Evolutionary conservation across 2,329 filamentous ascomycete species (phyloP).

Genomic region (Fonsecaea pugnacius): DNA sequence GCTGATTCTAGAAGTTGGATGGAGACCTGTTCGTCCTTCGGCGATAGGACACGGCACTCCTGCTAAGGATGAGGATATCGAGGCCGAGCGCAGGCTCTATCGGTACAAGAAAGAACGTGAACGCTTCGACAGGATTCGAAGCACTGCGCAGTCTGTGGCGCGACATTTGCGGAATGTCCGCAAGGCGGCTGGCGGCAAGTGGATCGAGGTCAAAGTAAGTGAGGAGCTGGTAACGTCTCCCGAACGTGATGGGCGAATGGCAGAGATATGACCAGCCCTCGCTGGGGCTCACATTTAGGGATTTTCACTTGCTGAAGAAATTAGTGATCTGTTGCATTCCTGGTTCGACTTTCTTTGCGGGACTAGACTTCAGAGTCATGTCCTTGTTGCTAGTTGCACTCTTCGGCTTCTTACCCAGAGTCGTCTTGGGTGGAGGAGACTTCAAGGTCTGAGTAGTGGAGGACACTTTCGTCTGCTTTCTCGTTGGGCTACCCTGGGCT

Average conservation of each 20-base stretch:
- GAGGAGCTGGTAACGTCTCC: conserved; percentile 16
- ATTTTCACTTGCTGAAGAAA: conserved; percentile 49
- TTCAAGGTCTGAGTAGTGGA: conserved; percentile 36
- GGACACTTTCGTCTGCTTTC: conserved; percentile 30
- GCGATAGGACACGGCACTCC: conserved; percentile 23
- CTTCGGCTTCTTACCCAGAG: conserved; percentile 52
- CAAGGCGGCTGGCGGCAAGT: conserved; percentile 45
- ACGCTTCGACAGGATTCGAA: conserved; percentile 40
- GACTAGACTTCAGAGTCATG: conserved; percentile 50
- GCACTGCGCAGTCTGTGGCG: conserved; percentile 41
- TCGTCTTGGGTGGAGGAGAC: conserved; percentile 46
- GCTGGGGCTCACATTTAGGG: background rate
- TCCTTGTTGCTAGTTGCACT: conserved; percentile 62
- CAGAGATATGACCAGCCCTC: background rate
- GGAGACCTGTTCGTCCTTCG: conserved; percentile 40
- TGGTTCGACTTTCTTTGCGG: conserved; percentile 49
- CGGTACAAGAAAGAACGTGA: conserved; percentile 42
- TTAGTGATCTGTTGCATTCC: conserved; percentile 59
- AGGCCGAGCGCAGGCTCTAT: conserved; percentile 42
- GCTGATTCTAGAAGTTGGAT: conserved; percentile 50
- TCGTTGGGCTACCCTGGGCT: conserved; percentile 22
- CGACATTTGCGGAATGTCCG: conserved; percentile 41
- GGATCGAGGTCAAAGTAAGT: conserved; percentile 43
- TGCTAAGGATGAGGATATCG: conserved; percentile 38
- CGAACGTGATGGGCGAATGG: background rate